These are phyloP conservation scores for Gryganskiella cystojenkinii DNA, from an alignment of 192 early-diverging fungal species.

Conservation along the genomic window DNA sequence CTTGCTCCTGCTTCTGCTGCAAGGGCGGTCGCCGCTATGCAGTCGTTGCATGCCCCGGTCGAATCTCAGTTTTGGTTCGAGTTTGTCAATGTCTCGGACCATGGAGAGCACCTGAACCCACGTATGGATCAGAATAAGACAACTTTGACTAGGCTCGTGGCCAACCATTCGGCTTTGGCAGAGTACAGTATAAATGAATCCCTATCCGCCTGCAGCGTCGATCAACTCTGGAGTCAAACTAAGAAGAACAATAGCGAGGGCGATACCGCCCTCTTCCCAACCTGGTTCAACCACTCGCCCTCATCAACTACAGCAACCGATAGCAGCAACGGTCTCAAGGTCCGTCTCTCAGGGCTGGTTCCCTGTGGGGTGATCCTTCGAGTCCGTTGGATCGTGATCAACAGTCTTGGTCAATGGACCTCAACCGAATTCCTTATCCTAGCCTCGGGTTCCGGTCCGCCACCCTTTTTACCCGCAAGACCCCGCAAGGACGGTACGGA, in stretches of 20 bases:
- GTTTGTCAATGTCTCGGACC: too few relatives aligned
- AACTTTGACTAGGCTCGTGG: too few relatives aligned
- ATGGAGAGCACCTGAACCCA: too few relatives aligned
- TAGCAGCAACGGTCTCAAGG: neutral
- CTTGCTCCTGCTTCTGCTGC: too few relatives aligned
- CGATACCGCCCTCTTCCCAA: conserved; percentile 1
- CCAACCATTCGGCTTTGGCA: too few relatives aligned
- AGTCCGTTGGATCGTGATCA: conserved; percentile 5
- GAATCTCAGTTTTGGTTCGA: too few relatives aligned
- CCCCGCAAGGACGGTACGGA: neutral
- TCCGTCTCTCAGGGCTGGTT: neutral
- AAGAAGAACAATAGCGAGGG: neutral
- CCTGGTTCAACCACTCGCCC: conserved; percentile 11
- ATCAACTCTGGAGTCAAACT: conserved; percentile 1
- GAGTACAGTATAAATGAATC: too few relatives aligned
- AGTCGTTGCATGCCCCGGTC: too few relatives aligned
- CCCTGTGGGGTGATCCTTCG: conserved; percentile 8
- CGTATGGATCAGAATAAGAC: too few relatives aligned
- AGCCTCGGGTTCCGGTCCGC: neutral
- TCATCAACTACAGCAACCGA: neutral
- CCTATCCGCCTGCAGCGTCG: neutral
- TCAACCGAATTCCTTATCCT: conserved; percentile 17
- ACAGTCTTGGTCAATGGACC: neutral
- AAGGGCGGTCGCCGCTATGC: too few relatives aligned
- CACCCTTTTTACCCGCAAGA: neutral